Base-by-base conservation (phyloP, 257 asterid genomes). In the Lithospermum erythrorhizon region DNA sequence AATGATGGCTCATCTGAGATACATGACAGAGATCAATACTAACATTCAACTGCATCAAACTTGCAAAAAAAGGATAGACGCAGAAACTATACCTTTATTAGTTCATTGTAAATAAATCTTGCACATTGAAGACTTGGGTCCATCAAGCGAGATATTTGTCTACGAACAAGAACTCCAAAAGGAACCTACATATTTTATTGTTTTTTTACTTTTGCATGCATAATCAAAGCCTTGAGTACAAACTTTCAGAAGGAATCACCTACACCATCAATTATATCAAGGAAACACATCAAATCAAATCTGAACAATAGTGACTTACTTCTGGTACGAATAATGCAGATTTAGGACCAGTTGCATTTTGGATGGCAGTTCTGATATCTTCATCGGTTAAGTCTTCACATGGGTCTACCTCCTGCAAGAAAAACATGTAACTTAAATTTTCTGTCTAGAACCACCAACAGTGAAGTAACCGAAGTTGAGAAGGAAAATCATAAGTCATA, bases 121-220 rank as follows among this genome's bases (percentile, higher is more conserved):
- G 97, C 90, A 78, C 97, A 93, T 73, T 93, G 97, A 65, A 93
- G 90, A 78, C 97, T 89, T 41, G 97, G 97, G 72, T 93, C 97
- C 87, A 80, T 75, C 62, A 93, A 72, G 13, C 96, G 95, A 61
- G 95, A 87, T 49, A 93, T 89, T 76, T 93, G 94, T 65, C 84
- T 86, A 66, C 91, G 83, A 58, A 86, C 68, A 73, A 93, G 95
- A 80, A 86, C 91, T 76, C 89, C 99, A 80, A 93, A 93, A 37
- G 99, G 96, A 56, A 84, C 95, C 98, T 88, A 48, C 72, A 78
- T 18, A 57, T 67, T 66, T 55, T 14, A 60, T 60, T 67, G 53
- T 58, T 4, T 19, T 4, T 52, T 17, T 19, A 22, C 27, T n/a
- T 53, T n/a, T 9, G 0, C 16, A 53, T 9, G 13, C 22, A 20